Conservation (phyloP, 441 rosid species). For the Gossypium trilobum region DNA sequence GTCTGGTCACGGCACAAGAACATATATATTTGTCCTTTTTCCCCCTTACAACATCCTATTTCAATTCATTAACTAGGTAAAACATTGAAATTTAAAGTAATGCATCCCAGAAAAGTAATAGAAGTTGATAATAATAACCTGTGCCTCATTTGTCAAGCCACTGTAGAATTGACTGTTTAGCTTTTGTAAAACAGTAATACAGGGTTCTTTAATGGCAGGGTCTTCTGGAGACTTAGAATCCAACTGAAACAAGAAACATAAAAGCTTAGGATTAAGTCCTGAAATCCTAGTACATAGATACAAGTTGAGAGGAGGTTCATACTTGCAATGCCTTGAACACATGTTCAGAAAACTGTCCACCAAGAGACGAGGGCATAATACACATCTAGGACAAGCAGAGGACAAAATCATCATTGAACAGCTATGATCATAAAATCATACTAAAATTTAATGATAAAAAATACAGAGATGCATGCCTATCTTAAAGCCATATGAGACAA, state of each 20-base stretch:
- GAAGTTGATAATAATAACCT: slow-evolving; percentile 42
- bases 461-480: not conserved
- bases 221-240: slow-evolving; percentile 42
- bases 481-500: not conserved
- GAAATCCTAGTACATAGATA: slow-evolving; percentile 2
- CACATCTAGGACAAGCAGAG: slow-evolving; percentile 42
- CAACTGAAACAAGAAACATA: slow-evolving; percentile 44
- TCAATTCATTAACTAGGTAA: not conserved
- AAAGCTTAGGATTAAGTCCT: slow-evolving; percentile 9
- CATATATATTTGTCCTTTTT: not conserved
- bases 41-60: not conserved
- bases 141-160: slow-evolving; percentile 45
- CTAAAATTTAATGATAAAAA: slow-evolving; percentile 6
- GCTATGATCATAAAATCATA: not conserved
- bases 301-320: slow-evolving; percentile 26
- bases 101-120: not conserved
- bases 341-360: slow-evolving; percentile 35
- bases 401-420: slow-evolving; percentile 19
- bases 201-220: slow-evolving; percentile 52
- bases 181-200: slow-evolving; percentile 57
- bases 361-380: slow-evolving; percentile 31
- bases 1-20: not conserved
- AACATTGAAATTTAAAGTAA: slow-evolving; percentile 6
- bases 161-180: slow-evolving; percentile 45
- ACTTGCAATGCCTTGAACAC: slow-evolving; percentile 62